Base-by-base conservation (phyloP, 352 stramenopile species). In the Proteromonas lacertae region DNA sequence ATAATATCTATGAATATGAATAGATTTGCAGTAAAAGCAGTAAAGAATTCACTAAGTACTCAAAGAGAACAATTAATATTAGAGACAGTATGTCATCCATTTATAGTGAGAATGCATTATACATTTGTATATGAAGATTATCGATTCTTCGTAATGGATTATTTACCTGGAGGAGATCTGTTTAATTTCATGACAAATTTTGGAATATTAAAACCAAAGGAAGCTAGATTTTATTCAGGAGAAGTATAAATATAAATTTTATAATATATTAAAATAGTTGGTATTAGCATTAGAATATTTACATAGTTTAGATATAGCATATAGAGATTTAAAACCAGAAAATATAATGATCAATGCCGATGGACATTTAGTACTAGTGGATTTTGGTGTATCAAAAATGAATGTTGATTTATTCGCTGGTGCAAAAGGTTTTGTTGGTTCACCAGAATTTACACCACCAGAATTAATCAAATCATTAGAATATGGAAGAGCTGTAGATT, bases 91-190 rank as follows among this genome's bases (percentile, higher is more conserved):
- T 78, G 73, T 45, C 79, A 96, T 53, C 77, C 79, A 25, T 93
- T 93, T 57, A 90, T 96, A 39, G 81, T 92, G 38, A 80, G 78
- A 25, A 57, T 94, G 29, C 74, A 92, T 50, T 93, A 84, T 55
- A 74, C 80, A 18, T 93, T 92, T 55, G 79, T 94, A 59, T 89
- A 69, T n/a, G 38, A 70, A 28, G 67, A 77, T 40, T 93, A 93
- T 53, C 61, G 94, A 19, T 95, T 91, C 53, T 69, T 97, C 30
- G 81, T 93, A 23, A 60, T 95, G 17, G 84, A 97, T 55, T 96
- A 93, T 40, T 92, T 81, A 51, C 67, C 79, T 2, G 84, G 84
- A 7, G 84, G 84, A 21, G 82, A 95, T 49, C 60, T 97, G 21
- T 94, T 96, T 50, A 91, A 92, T 56, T 76, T 93, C 53, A 53